Evolutionary conservation across 345 rosid species (phyloP), one percentile per base, ranked within the genome.

Genomic region (Mangifera indica): DNA sequence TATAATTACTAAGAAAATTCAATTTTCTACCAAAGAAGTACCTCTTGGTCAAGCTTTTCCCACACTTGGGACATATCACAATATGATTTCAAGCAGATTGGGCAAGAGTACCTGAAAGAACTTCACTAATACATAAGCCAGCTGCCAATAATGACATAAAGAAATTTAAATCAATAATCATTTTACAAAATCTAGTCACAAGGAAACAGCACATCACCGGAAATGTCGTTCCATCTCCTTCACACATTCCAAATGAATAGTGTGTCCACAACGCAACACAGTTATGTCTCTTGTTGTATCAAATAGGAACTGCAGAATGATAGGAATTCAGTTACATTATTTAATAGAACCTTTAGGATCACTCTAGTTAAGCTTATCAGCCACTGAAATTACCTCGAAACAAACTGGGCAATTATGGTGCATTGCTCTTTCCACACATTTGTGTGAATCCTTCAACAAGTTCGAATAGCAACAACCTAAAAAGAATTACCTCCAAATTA

Each of bases 181-280:
- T 59, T 80, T 24, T 42, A 29, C 18, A 44, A 21, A 32, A 12
- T 25, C 42, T 40, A 46, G 5, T 48, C 26, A 48, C 29, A 40
- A 49, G 49, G 46, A 17, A 51, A 69, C 20, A 14, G 26, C 58
- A 52, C 10, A 89, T 83, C 80, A 89, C 97, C 76, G 88, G 14
- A 34, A 78, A 80, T 87, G 92, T 7, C 71, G 86, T 66, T 72
- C 75, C 98, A 91, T 88, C 77, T 86, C 89, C 73, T 81, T 81
- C 0, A 85, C 83, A 60, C 98, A 93, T 70, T 87, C 81, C 77
- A 89, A 76, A 84, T 93, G 97, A 73, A 89, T 91, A 0, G 92
- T 87, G 77, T 91, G 93, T 13, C 98, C 96, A 63, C 98, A 93
- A 13, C 34, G 84, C 71, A 93, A 53, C 70, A 81, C 96, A 8